A percentile compares a stretch with the other conserved stretches of the same genome.
These are phyloP conservation scores for Pachysandra terminalis DNA, from an alignment of 164 flowering plant species.

Conservation along the genomic window DNA sequence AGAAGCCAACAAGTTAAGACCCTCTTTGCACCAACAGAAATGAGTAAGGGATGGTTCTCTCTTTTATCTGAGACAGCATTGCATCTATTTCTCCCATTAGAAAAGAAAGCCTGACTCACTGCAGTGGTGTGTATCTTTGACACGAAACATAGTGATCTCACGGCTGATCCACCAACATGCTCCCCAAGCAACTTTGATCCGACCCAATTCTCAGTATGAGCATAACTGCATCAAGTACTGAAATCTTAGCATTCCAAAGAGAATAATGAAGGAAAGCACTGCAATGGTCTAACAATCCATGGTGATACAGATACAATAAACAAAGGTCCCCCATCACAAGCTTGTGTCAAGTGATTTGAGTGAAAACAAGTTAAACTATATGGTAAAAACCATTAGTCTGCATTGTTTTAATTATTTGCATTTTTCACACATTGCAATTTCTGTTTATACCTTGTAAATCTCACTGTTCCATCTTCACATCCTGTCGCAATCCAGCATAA, in stretches of 20 bases:
- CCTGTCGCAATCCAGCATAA: constrained; percentile 88
- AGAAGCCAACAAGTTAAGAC: constrained; percentile 88
- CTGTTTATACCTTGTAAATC: constrained; percentile 72
- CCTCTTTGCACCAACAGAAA: constrained; percentile 96
- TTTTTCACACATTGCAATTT: not conserved
- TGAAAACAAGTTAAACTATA: too few relatives aligned
- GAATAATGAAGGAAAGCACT: too few relatives aligned
- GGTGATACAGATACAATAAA: too few relatives aligned
- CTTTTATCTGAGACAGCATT: constrained; percentile 20
- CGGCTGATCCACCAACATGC: constrained; percentile 99
- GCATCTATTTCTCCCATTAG: constrained; percentile 14
- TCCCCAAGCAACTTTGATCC: constrained; percentile 86
- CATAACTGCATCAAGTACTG: constrained; percentile 43
- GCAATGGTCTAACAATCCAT: too few relatives aligned
- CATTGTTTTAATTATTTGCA: not conserved
- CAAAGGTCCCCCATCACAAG: too few relatives aligned
- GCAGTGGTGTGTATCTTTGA: constrained; percentile 42
- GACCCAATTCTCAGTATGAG: constrained; percentile 49
- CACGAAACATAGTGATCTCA: constrained; percentile 76
- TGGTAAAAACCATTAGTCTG: too few relatives aligned
- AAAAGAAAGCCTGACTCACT: constrained; percentile 14
- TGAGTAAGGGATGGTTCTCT: constrained; percentile 52
- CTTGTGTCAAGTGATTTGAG: too few relatives aligned
- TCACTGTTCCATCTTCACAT: constrained; percentile 96
- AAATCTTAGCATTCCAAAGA: constrained; percentile 4